Evolutionary conservation across 139 green algal species (phyloP).

Genomic region (Eudorina sp.): DNA sequence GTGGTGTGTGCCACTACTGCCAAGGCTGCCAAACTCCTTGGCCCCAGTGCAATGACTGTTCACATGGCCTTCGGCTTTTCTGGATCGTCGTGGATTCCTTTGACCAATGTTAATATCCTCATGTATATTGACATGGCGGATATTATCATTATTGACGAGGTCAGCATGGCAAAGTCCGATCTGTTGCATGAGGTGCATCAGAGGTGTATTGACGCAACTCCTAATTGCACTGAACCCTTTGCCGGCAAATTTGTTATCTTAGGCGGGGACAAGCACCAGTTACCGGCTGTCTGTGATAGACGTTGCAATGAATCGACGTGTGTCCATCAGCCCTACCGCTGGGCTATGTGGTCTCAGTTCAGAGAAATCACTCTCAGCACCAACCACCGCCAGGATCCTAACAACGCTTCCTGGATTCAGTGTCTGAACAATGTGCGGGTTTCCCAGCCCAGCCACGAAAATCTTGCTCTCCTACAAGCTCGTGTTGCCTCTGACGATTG

Average conservation of each 20-base stretch:
- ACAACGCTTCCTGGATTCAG: not conserved
- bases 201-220: not conserved
- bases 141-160: not conserved
- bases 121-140: not conserved
- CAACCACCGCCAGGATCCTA: not conserved
- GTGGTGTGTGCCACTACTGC: not conserved
- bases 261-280: conserved; percentile 1
- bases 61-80: not conserved
- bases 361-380: not conserved
- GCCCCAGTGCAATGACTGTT: not conserved
- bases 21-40: not conserved
- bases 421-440: not conserved
- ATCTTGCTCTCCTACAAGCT: not conserved
- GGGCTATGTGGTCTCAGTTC: not conserved
- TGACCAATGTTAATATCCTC: not conserved
- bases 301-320: not conserved
- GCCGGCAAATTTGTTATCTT: not conserved
- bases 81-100: not conserved
- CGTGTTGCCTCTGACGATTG: not conserved
- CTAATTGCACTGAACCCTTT: not conserved
- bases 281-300: not conserved
- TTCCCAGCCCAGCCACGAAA: not conserved
- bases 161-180: not conserved
- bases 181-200: not conserved
- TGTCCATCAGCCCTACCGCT: conserved; percentile 6